Evolutionary conservation across 257 asterid genomes (phyloP), one percentile per base, ranked within the genome.

Genomic region (Ligustrum vulgare): DNA sequence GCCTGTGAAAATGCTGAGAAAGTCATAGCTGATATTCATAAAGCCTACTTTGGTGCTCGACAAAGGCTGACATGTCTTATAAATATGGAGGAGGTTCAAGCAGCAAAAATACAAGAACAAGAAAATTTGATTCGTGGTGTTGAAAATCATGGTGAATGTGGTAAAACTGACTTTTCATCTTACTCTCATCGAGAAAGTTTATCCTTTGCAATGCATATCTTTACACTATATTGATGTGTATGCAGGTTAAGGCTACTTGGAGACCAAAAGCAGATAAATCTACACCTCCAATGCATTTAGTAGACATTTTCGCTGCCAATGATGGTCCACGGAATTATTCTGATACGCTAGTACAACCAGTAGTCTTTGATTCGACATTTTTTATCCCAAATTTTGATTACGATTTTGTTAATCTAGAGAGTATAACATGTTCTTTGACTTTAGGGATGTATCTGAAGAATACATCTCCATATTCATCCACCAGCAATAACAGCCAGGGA

Each of bases 1-100:
- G 98, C 98, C 60, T 94, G 98, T 80, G 97, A 86, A 83, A 92
- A 98, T 86, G 99, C 99, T 67, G 97, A 94, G 85, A 49, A 92
- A 83, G 92, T 94, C 71, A 91, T 94, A 76, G 95, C 97, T 71
- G 98, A 94, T 78, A 90, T 96, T 1, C 94, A 97, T 18, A 94
- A 92, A 79, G 81, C 93, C 76, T 79, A 87, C 85, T 89, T 92
- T 78, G 93, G 98, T 45, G 91, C 97, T 78, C 88, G 98, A 63
- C 99, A 94, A 79, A 98, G 97, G 75, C 90, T 98, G 36, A 82
- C 96, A 32, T 84, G 86, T 78, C 90, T 94, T 76, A 98, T 98
- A 72, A 88, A 97, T 71, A 78, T 94, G 11, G 99, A 94, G 88
- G 92, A 94, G 89, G 98, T 80, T 81, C 99, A 94, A 85, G 98